Base-by-base conservation (phyloP, 1,284 basidiomycete genomes). In the Ustilago bromivora region DNA sequence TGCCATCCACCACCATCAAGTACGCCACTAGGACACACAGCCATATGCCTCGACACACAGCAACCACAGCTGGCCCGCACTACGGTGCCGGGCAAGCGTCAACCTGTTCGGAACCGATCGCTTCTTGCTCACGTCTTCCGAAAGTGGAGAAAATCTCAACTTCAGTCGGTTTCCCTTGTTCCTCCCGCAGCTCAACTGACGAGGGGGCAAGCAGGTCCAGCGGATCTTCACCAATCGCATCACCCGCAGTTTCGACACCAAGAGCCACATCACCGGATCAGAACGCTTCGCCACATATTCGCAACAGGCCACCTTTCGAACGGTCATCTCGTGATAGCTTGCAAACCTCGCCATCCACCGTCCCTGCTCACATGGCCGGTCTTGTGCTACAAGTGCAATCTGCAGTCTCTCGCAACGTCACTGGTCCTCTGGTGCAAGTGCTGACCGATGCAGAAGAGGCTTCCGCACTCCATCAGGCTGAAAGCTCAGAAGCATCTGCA, bases 391-490 rank as follows among this genome's bases (percentile, higher is more conserved):
- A 74, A 35, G 75, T 74, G 23, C 71, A 78, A 34, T 74, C 67
- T 3, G 76, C 76, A 5, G 67, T 78, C 55, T 71, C 67, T 31
- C 71, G 64, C 28, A 71, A 78, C 17, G 63, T 78, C 64, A 73
- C 75, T 15, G 66, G 66, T 34, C 75, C 75, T 19, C 61, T 77
- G 10, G 70, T 77, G 2, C 66, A 72, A n/a, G 75, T 66, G 8
- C 61, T 77, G 40, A 63, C 63, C 43, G 65, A 71, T 34, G 73
- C 73, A 12, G 61, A 76, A 51, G 65, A 61, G 57, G 65, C 65
- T 0, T 40, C 58, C 6, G 65, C 65, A 2, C 61, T 67, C 17
- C 70, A 72, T 13, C 47, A 57, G 10, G 34, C 49, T 4, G 28
- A 52, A 28, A 19, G 17, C 36, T 53, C 53, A 28, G 57, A 57